Base-by-base conservation (phyloP, 192 early-diverging fungal genomes). In the Linderina pennispora region DNA sequence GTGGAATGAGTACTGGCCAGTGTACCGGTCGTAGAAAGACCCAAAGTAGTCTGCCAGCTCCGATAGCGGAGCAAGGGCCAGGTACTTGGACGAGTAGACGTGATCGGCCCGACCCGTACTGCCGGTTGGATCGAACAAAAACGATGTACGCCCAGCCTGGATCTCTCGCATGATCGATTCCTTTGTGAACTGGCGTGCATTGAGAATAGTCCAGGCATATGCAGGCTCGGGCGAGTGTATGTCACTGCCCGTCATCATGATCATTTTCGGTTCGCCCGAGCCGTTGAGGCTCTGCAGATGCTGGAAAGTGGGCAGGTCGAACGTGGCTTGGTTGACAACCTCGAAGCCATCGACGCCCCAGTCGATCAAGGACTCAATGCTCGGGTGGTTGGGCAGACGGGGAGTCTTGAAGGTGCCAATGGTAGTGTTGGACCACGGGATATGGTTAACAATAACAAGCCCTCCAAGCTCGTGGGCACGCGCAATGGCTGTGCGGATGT, bases 261-360 rank as follows among this genome's bases (percentile, higher is more conserved):
- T 47, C 11, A 84, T 52, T 35, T 57, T 63, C 37, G 72, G 34
- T 4, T 72, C 42, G 14, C 70, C 45, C 8, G 36, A 16, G 4
- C 48, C 28, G 4, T 49, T 40, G 15, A 11, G 48, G 4, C 40
- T 23, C 37, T 20, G 9, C 36, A 75, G 43, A 23, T 68, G 72
- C 31, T 67, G 68, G 24, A 80, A 74, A 15, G 78, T 80, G 18
- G 65, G 66, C 20, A 71, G 60, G 31, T 85, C 86, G 35, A 85
- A 68, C 1, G 67, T 77, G 21, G 52, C 62, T 17, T 80, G 75
- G 53, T 85, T 83, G 23, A 80, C 64, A 4, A 85, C 48, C 47
- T 88, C 83, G 47, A 88, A 77, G 1, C 82, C 83, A 44, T 85
- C 83, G 16, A 88, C 76, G n/a, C 86, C 83, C 81, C 77, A 74